A percentile compares a stretch with the other conserved stretches of the same genome.
phyloP scores from a whole-genome alignment of 1,284 basidiomycete genomes.

The Fistulinella cinereoalba region DNA sequence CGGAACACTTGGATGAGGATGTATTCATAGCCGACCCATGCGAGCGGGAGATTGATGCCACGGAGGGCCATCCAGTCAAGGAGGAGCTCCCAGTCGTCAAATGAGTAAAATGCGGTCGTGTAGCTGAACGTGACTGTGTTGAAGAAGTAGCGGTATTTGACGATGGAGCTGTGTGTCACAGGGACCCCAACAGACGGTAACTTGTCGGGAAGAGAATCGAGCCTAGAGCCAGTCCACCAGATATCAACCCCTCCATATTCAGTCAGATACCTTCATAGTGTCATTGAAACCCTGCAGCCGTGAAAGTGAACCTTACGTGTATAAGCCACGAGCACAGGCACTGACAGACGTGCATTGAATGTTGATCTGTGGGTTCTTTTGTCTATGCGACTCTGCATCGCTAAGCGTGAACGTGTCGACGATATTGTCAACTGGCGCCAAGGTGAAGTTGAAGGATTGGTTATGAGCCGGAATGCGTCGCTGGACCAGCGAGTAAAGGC shows the following conservation, averaged over 20 bases:
- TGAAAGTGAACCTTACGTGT: conserved; percentile 17
- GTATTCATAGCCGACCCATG: conserved; percentile 44
- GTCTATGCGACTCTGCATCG: too few species aligned
- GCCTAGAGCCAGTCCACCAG: conserved; percentile 46
- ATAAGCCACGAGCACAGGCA: conserved; percentile 27
- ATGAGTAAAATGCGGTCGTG: conserved; percentile 42
- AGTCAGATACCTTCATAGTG: conserved; percentile 36
- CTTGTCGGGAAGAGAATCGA: conserved; percentile 32
- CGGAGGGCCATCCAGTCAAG: conserved; percentile 49
- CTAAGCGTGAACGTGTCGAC: background rate
- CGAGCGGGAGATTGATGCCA: conserved; percentile 44
- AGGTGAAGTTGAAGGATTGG: conserved; percentile 13
- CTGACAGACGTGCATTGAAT: conserved; percentile 27
- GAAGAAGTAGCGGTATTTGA: conserved; percentile 41
- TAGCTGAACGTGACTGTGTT: conserved; percentile 48
- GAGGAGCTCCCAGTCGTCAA: conserved; percentile 43
- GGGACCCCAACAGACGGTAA: conserved; percentile 34
- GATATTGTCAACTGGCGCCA: conserved; percentile 4
- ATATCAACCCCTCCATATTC: conserved; percentile 39
- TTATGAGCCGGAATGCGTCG: too few species aligned
- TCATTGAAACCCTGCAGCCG: background rate
- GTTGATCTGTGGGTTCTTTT: conserved; percentile 5
- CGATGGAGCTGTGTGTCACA: conserved; percentile 35
- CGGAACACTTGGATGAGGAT: conserved; percentile 38
- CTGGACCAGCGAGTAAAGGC: too few species aligned